Base-by-base conservation (phyloP, 2,329 filamentous ascomycete species). In the Chaetoscypha palmicola region DNA sequence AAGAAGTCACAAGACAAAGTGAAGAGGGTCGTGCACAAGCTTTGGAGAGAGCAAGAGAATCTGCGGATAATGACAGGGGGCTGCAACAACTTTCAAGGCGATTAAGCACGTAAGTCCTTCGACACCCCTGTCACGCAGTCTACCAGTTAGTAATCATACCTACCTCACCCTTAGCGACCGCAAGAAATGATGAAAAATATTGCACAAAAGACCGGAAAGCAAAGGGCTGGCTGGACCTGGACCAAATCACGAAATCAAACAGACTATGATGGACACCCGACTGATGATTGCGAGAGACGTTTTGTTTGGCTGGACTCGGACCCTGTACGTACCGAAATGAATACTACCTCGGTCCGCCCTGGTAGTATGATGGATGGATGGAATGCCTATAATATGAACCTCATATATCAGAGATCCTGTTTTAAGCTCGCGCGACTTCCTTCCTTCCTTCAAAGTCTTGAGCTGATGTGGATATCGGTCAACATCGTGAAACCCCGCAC, bases 51-150 rank as follows among this genome's bases (percentile, higher is more conserved):
- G 92, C 92, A 2, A 81, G 80, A 32, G 77, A 83, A 48, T 90
- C 96, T 55, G 92, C 92, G 16, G 90, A 95, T 54, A 94, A 96
- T 62, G 92, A 97, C 61, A 80, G 81, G 62, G 86, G 86, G 58
- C 67, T 98, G 60, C 86, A 91, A 58, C 82, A 84, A 51, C 79
- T 98, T 48, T 92, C 89, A 20, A 77, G 92, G 66, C 80, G 91
- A 64, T 84, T 98, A 59, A 96, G 89, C 83, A 94, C 94, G 92
- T 97, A 71, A 86, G 86, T 73, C 14, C 33, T 32, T 31, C 11
- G 26, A 19, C 23, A 21, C 14, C n/a, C n/a, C n/a, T n/a, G n/a
- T n/a, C n/a, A n/a, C n/a, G n/a, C n/a, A n/a, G n/a, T n/a, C n/a
- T n/a, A n/a, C n/a, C n/a, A n/a, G n/a, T n/a, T n/a, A n/a, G n/a